These are phyloP conservation scores for Gillenia trifoliata DNA, from an alignment of 306 rosid genomes.

Conservation along the genomic window DNA sequence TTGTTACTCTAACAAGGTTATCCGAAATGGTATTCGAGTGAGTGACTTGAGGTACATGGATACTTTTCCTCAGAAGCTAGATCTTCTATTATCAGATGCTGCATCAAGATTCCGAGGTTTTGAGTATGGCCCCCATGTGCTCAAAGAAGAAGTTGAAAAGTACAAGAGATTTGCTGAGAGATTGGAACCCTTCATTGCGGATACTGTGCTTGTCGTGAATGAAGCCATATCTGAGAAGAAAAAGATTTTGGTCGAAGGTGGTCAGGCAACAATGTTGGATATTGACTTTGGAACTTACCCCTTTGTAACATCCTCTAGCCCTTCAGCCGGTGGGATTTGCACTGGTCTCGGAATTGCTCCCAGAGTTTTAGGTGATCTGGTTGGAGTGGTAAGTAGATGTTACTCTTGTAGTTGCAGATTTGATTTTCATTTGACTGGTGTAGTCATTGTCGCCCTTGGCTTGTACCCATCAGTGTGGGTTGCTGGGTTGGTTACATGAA, in stretches of 20 bases:
- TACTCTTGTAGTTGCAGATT: not conserved
- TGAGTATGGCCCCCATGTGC: slow-evolving; percentile 62
- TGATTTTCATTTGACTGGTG: not conserved
- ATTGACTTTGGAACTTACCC: slow-evolving; percentile 98
- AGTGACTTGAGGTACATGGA: slow-evolving; percentile 87
- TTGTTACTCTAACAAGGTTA: slow-evolving; percentile 85
- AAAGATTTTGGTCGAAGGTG: slow-evolving; percentile 94
- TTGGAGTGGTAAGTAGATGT: slow-evolving; percentile 76
- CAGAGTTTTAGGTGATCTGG: slow-evolving; percentile 77
- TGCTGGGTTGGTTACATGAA: not conserved
- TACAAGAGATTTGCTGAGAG: slow-evolving; percentile 94
- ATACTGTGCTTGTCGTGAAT: slow-evolving; percentile 73
- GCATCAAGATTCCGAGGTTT: slow-evolving; percentile 76
- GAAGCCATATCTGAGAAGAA: slow-evolving; percentile 72
- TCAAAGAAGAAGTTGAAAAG: slow-evolving; percentile 73
- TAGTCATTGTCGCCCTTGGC: not conserved
- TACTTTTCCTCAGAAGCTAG: slow-evolving; percentile 81
- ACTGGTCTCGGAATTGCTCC: slow-evolving; percentile 98
- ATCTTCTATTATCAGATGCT: slow-evolving; percentile 65
- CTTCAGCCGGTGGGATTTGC: slow-evolving; percentile 98
- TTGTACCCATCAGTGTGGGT: not conserved
- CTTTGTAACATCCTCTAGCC: slow-evolving; percentile 95
- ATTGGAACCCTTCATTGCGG: slow-evolving; percentile 84
- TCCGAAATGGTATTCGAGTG: slow-evolving; percentile 85
- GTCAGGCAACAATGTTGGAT: slow-evolving; percentile 96